Base-by-base conservation (phyloP, 148 eudicot genomes). In the Rhododendron molle region DNA sequence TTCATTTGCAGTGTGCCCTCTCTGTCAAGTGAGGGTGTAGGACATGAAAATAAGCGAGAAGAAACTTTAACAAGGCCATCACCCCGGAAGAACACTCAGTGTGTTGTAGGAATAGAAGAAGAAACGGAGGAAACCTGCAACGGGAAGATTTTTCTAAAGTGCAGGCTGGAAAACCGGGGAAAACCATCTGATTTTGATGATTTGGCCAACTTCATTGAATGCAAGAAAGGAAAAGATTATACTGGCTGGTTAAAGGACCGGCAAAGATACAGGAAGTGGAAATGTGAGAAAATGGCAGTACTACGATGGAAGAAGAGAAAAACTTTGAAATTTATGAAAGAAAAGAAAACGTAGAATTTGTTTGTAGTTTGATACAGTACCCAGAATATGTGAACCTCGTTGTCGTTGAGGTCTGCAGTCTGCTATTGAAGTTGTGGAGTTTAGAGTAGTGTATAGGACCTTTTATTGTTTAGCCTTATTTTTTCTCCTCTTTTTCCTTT, bases 141-240 rank as follows among this genome's bases (percentile, higher is more conserved):
- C 77, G 98, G 95, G 78, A 89, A 89, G 91, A 43, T 78, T 49
- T 96, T 52, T 85, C 87, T 94, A 50, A 87, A 77, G 81, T 89
- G 90, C 88, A 36, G 85, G 50, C 20, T 60, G 43, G 32, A 71
- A 30, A 78, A 52, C 11, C 69, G 26, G 14, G 83, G 85, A 36
- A 83, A 82, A 12, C 54, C 72, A 43, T 34, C 87, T 26, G 87
- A 90, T 81, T 86, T 91, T 60, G 91, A 92, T 20, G 98, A 92
- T 81, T 86, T 94, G 81, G 90, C 89, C 26, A 93, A 91, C 88
- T 96, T 93, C 73, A 83, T 96, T 4, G 93, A 89, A 87, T 96
- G 98, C 92, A 88, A 90, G 87, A 79, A 56, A 60, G 93, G 88
- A 20, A 94, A 92, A 85, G 94, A 96, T 87, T 96, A 94, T 90